Evolutionary conservation across 306 rosid genomes (phyloP), one percentile per base, ranked within the genome.

Genomic region (Heteromeles arbutifolia): DNA sequence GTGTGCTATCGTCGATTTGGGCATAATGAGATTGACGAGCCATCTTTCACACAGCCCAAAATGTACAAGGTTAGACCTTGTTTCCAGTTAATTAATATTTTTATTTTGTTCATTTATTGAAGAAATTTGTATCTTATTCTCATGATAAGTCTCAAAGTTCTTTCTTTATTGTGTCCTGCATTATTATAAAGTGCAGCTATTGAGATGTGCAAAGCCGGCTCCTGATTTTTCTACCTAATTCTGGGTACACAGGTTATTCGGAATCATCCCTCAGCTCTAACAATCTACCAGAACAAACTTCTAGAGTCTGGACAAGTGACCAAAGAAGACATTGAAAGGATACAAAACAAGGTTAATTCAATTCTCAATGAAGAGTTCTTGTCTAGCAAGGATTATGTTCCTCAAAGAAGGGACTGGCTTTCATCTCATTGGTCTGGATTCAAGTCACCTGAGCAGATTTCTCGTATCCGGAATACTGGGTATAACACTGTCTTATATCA

Each of bases 1-100:
- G 99, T 95, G 67, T 95, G 99, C 56, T 95, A 95, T 79, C 96
- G 97, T 65, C 89, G 96, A 80, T 95, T 88, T 80, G 99, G 99
- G 79, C 97, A 95, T 85, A 95, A 90, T 80, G 99, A 92, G 88
- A 95, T 95, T 82, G 97, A 95, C 67, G 97, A 95, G 76, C 99
- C 99, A 54, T 95, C 97, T 45, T 95, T 95, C 84, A 95, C 98
- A 2, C 98, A 95, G 84, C 98, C 98, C 73, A 90, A 92, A 79
- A 92, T 95, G 98, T 92, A 95, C 73, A 83, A 95, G 98, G 98
- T 95, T 31, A 72, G 96, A 73, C 22, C 50, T 58, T 61, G 32
- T 53, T 63, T 69, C 53, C 68, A 39, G 11, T 54, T 62, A 44
- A 41, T 75, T 21, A 14, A 41, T 31, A 32, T 0, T 70, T 79